Evolutionary conservation across 345 rosid species (phyloP).

Genomic region (Eucalyptus polyanthemos): DNA sequence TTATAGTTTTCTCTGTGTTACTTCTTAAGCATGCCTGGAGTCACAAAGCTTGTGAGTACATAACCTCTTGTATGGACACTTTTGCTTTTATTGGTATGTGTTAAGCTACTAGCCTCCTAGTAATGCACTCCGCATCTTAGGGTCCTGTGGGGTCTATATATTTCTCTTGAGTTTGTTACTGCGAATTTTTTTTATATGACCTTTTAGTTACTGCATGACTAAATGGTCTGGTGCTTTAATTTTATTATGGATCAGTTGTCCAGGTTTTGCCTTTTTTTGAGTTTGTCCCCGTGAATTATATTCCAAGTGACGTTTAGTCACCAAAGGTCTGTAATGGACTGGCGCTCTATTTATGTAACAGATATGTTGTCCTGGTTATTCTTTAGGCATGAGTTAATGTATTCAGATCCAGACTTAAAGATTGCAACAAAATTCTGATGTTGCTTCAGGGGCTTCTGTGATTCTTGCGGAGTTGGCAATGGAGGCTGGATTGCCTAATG

Average conservation of each 20-base stretch:
- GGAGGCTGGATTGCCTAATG: conserved; percentile 47
- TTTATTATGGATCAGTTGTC: neutral
- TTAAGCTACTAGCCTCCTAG: neutral
- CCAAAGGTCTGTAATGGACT: neutral
- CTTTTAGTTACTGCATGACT: neutral
- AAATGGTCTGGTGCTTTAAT: neutral
- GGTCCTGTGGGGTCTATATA: neutral
- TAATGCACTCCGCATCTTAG: neutral
- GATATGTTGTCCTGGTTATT: neutral
- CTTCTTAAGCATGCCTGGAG: neutral
- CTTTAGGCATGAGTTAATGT: neutral
- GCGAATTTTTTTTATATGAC: neutral
- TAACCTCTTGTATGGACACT: neutral
- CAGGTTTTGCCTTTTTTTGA: neutral
- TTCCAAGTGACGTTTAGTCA: neutral
- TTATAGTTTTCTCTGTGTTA: neutral
- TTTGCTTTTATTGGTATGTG: neutral
- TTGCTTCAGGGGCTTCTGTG: conserved; percentile 27
- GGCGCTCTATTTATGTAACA: neutral
- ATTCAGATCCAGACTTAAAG: neutral
- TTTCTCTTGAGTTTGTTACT: neutral
- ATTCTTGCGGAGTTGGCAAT: conserved; percentile 36
- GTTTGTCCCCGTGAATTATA: neutral
- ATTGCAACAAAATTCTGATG: neutral
- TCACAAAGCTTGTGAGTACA: neutral